Percentiles rank a stretch among this genome's conserved stretches.
phyloP scores from a whole-genome alignment of 306 rosid species.

The Malus orientalis region DNA sequence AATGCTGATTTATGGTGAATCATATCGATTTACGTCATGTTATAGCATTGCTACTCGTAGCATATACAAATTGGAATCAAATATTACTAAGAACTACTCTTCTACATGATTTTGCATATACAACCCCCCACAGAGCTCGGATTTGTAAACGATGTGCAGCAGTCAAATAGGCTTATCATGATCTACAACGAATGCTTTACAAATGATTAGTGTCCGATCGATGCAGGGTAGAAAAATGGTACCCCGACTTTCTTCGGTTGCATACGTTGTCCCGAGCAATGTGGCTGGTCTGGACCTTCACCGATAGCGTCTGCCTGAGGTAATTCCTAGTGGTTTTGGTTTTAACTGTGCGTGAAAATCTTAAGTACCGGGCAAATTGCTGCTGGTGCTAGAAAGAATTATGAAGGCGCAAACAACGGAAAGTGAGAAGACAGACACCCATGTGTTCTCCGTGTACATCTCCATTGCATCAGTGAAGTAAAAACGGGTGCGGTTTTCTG shows the following conservation, averaged over 20 bases:
- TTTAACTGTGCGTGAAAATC: neutral
- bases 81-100: neutral
- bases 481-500: conserved; percentile 73
- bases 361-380: conserved; percentile 60
- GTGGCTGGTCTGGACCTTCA: conserved; percentile 7
- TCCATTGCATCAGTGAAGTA: conserved; percentile 92
- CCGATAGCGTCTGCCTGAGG: neutral
- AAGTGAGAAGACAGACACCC: conserved; percentile 89
- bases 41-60: neutral
- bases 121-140: neutral
- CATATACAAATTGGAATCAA: neutral
- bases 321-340: neutral
- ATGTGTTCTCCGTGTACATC: conserved; percentile 88
- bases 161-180: conserved; percentile 3
- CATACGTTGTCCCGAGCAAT: conserved; percentile 18
- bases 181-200: conserved; percentile 10
- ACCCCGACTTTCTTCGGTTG: conserved; percentile 9
- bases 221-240: conserved; percentile 28
- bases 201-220: neutral
- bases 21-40: neutral
- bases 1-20: neutral
- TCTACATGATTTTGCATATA: conserved; percentile 8
- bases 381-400: conserved; percentile 76
- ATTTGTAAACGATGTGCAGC: neutral
- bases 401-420: conserved; percentile 93